Base-by-base conservation (phyloP, 345 rosid genomes). In the Brassica juncea region DNA sequence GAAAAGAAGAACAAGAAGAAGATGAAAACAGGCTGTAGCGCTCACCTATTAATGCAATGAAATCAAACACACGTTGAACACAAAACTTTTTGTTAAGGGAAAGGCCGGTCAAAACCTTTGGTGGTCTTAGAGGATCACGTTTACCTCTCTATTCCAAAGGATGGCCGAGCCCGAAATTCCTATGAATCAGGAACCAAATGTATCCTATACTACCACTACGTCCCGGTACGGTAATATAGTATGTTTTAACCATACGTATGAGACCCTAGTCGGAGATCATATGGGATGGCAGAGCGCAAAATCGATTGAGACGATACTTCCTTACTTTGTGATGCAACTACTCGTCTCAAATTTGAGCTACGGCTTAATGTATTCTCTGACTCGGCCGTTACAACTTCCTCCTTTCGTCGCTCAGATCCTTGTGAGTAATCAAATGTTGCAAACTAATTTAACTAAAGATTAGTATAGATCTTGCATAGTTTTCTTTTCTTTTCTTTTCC, bases 381-480 rank as follows among this genome's bases (percentile, higher is more conserved):
- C 27, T 30, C 75, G 82, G 0, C 75, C 75, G 49, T 34, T 82
- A 3, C 5, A 8, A n/a, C 30, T 82, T 72, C 84, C 84, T 67
- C 82, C 81, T 68, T 77, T 82, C 57, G 81, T 77, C 55, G 76
- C 84, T 54, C 84, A 82, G 54, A 42, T 82, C 70, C 75, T 82
- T 49, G 84, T 82, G 72, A 76, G 77, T 81, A 2, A 44, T 57
- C 47, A 10, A n/a, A 64, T 70, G 52, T 54, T 32, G 21, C 49
- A 28, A 42, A 28, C 64, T 59, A 25, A 25, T 59, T 59, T 57
- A 49, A 49, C 15, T 52, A 5, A 52, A 52, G 57, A 54, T 16
- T 54, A 54, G 25, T 54, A 16, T 54, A 16, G 60, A 54, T 54
- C 25, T 16, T 54, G 60, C 23, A 54, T 54, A 52, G 21, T 54